Percentiles rank a stretch among this genome's conserved stretches.
Conservation (phyloP, 2,329 filamentous ascomycete genomes). For the Beauveria pseudobassiana region DNA sequence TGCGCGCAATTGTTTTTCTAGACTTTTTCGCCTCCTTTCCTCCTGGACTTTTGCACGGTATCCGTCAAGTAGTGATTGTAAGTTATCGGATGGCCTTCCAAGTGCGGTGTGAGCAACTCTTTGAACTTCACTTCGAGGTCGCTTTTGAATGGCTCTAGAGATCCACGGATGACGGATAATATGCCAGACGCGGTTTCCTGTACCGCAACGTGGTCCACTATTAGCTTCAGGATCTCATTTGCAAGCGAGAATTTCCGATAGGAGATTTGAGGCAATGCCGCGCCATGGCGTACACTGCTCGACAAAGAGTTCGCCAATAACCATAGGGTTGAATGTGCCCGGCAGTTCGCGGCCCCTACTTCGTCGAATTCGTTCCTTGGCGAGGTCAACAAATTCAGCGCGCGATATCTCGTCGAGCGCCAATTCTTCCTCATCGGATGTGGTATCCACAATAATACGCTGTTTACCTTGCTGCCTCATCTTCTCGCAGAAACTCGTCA, state of each 20-base stretch:
- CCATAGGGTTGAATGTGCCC: constrained; percentile 48
- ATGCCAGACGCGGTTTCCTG: constrained; percentile 15
- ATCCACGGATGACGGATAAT: constrained; percentile 20
- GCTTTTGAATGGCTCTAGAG: constrained; percentile 25
- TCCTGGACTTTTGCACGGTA: constrained; percentile 24
- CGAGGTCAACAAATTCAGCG: constrained; percentile 31
- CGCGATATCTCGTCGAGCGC: constrained; percentile 11
- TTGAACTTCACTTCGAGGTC: constrained; percentile 28
- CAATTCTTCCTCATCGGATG: constrained; percentile 10
- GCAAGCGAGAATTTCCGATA: constrained; percentile 40
- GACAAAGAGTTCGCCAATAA: constrained; percentile 49
- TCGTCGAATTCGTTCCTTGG: constrained; percentile 29
- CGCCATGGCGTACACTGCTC: constrained; percentile 49
- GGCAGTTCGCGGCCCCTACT: constrained; percentile 47
- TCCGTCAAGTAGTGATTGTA: constrained; percentile 35
- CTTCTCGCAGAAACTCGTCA: constrained; percentile 17
- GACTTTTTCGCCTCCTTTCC: not conserved
- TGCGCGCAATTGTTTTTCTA: not conserved
- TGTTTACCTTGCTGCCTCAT: constrained; percentile 19
- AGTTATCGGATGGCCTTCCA: constrained; percentile 39
- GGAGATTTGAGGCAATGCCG: constrained; percentile 36
- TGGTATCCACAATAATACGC: constrained; percentile 12
- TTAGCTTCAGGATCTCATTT: constrained; percentile 36
- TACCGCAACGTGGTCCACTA: constrained; percentile 35
- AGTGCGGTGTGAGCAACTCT: constrained; percentile 39